Percentiles rank a stretch among this genome's conserved stretches.
Conservation (phyloP, 2,329 filamentous ascomycete species). For the Calonectria fujianensis region DNA sequence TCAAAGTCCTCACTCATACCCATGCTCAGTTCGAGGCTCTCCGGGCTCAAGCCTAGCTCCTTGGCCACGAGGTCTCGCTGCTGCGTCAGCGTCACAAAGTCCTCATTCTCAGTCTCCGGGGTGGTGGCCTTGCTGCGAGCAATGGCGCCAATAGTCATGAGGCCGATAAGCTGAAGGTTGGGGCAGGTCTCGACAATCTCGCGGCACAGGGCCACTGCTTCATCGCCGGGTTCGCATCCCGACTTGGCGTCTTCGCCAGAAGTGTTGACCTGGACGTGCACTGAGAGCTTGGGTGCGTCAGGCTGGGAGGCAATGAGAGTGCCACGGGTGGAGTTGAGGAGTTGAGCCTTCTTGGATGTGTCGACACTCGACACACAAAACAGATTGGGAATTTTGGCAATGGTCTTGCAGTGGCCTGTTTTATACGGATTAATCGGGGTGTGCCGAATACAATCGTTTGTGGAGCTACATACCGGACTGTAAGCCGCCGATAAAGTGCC, state of each 20-base stretch:
- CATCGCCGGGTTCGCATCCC: conserved; percentile 81
- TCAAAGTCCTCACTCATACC: conserved; percentile 99
- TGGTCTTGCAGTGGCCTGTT: conserved; percentile 88
- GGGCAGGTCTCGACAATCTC: conserved; percentile 83
- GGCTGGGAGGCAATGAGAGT: conserved; percentile 68
- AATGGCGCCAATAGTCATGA: conserved; percentile 99
- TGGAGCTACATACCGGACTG: conserved; percentile 77
- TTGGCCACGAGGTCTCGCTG: conserved; percentile 81
- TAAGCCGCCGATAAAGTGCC: conserved; percentile 97
- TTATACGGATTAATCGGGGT: conserved; percentile 32
- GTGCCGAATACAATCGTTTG: neutral
- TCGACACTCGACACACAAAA: conserved; percentile 96
- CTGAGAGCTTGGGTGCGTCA: conserved; percentile 71
- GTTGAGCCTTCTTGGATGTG: conserved; percentile 87
- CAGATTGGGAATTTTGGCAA: conserved; percentile 91
- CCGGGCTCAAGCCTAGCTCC: conserved; percentile 68
- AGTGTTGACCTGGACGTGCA: conserved; percentile 97
- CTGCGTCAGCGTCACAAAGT: conserved; percentile 83
- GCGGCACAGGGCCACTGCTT: conserved; percentile 79
- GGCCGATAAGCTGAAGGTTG: conserved; percentile 82
- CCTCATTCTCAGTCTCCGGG: conserved; percentile 89
- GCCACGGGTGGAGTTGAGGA: conserved; percentile 85
- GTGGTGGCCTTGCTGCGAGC: conserved; percentile 85
- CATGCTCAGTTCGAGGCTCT: conserved; percentile 92
- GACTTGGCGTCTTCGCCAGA: conserved; percentile 91